Base-by-base conservation (phyloP, 352 stramenopile genomes). In the Pythium phragmitis region DNA sequence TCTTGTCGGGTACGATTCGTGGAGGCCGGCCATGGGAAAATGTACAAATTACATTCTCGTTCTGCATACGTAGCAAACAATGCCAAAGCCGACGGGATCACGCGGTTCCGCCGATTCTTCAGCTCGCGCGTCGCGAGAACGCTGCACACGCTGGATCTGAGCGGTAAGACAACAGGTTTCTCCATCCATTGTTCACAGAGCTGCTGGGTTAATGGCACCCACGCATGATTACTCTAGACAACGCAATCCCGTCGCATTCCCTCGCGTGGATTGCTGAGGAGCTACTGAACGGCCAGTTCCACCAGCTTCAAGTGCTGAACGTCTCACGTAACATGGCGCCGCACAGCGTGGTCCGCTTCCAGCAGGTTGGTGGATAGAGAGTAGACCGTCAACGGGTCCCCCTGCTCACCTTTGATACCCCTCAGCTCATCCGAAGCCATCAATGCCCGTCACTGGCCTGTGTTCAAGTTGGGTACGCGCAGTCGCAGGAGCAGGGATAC, bases 281-380 rank as follows among this genome's bases (percentile, higher is more conserved):
- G 34, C 49, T 90, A 11, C n/a, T 48, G n/a, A 52, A 52, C 23
- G 65, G 73, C 26, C 66, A 74, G 13, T 87, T 74, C 60, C 52
- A 58, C 4, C 66, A 85, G 45, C 72, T 90, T 3, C 73, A 82
- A 34, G 55, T 77, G 4, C 74, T 90, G 45, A 83, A 88, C 41
- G 62, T 90, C 19, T 74, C 81, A 7, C 63, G 72, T 13, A 88
- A 90, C 41, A 21, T 73, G 2, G 58, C 68, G 30, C 28, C 82
- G 16, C 67, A 65, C 45, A 80, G 70, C 8, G 73, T 90, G 37
- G 67, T 74, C 2, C 70, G 68, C 21, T 88, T 85, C 23, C 74
- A 88, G 45, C 41, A 80, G 62, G 75, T 80, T 7, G 39, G 39
- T 16, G 39, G 34, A 13, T 13, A 14, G 34, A 13, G 7, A 39